Base-by-base conservation (phyloP, 208 protist genomes). In the Leishmania lainsoni region DNA sequence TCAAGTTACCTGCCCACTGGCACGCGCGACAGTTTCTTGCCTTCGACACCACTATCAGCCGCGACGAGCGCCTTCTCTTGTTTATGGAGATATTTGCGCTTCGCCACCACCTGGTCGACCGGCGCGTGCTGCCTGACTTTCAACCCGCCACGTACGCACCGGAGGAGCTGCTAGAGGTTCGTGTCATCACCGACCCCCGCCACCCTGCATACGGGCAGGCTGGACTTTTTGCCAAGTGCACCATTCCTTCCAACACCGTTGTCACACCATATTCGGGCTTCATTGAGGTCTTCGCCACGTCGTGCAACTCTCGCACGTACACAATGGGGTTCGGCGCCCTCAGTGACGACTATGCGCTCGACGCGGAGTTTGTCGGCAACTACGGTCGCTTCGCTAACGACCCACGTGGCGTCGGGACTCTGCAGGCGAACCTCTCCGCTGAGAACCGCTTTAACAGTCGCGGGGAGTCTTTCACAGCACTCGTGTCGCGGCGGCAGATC, bases 331-430 rank as follows among this genome's bases (percentile, higher is more conserved):
- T 94, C 75, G 95, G 95, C 58, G 88, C 83, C 56, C 78, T 91
- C 66, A 86, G 87, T 14, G 93, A 96, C 79, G 95, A 98, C 79
- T 95, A 92, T 81, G 95, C 89, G 0, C 81, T 98, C 26, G 95
- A 98, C 76, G 95, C 95, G 35, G 93, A 98, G 88, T 98, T 98
- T 80, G 87, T 88, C 2, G 95, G 95, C 56, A 97, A 97, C 82
- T 94, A 93, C 76, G 95, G 90, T 59, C 95, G 95, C 59, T 98
- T 95, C 76, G 95, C 95, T 16, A 98, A 98, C 76, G 95, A 98
- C 76, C 95, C 95, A 22, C 91, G 95, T 17, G 92, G 92, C 3
- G 81, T 96, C 26, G 91, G 91, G 17, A 91, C 90, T 14, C 69
- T 90, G 48, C 58, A 78, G 54, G 90, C 95, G 5, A 98, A 98